Evolutionary conservation across 305 asterid species (phyloP).

Genomic region (Solanum chacoense): DNA sequence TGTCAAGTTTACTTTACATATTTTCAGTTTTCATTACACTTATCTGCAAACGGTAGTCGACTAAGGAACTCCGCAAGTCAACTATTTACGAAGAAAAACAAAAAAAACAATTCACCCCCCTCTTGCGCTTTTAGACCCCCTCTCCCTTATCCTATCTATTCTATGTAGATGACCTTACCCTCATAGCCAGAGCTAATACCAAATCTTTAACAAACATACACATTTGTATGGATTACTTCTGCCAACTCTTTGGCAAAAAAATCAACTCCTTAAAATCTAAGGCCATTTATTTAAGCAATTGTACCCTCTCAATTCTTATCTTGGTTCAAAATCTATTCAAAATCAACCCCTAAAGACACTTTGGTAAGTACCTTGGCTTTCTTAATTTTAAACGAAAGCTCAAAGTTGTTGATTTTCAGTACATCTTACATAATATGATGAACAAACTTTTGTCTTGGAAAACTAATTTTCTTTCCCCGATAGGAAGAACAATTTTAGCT

Average conservation of each 20-base stretch:
- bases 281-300: too few relatives aligned
- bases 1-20: too few relatives aligned
- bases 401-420: neutral
- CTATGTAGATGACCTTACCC: neutral
- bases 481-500: neutral
- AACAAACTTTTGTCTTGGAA: neutral
- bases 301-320: neutral
- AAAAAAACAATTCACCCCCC: too few relatives aligned
- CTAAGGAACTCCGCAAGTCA: too few relatives aligned
- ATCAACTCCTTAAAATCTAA: neutral
- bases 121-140: too few relatives aligned
- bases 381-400: neutral
- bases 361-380: neutral
- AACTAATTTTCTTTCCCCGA: neutral
- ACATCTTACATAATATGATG: neutral
- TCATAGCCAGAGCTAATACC: neutral
- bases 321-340: neutral
- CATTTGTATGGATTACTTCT: too few relatives aligned
- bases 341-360: neutral
- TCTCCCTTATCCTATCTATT: neutral
- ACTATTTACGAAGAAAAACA: too few relatives aligned
- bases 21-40: too few relatives aligned
- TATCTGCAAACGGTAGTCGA: too few relatives aligned
- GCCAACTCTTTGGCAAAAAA: too few relatives aligned
- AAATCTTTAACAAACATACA: neutral